phyloP scores from a whole-genome alignment of 306 rosid genomes.

The Pueraria montana region DNA sequence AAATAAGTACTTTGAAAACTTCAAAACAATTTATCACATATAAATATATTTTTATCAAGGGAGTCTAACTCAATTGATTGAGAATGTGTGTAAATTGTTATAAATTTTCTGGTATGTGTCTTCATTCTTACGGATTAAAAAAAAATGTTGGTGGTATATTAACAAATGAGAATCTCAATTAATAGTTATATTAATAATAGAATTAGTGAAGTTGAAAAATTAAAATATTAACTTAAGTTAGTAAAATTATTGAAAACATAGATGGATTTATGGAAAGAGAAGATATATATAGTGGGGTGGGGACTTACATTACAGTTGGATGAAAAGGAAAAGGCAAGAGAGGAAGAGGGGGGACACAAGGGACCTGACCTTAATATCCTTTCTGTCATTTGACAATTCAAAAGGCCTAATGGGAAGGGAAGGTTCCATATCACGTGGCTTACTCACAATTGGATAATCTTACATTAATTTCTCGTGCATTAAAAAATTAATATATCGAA shows the following conservation, averaged over 20 bases:
- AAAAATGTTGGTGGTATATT: too few relatives aligned
- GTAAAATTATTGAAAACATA: too few relatives aligned
- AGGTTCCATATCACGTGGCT: conserved; percentile 41
- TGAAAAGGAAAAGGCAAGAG: conserved; percentile 24
- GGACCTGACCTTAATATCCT: not conserved
- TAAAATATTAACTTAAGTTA: not conserved
- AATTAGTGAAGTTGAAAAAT: not conserved
- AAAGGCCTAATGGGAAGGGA: not conserved
- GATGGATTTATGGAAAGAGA: not conserved
- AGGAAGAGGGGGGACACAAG: not conserved
- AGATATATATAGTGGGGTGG: not conserved
- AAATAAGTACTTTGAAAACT: not conserved
- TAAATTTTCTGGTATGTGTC: too few relatives aligned
- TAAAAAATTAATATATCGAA: too few relatives aligned
- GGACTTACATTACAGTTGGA: not conserved
- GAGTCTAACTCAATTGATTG: too few relatives aligned
- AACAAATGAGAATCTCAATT: too few relatives aligned
- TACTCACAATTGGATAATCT: conserved; percentile 20
- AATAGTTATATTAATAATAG: too few relatives aligned
- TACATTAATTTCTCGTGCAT: not conserved
- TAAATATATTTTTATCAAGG: too few relatives aligned
- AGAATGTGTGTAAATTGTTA: too few relatives aligned
- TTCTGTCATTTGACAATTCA: conserved; percentile 20
- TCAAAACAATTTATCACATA: not conserved
- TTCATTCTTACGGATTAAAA: too few relatives aligned